Conservation (phyloP, 345 rosid genomes). For the Triadica sebifera region DNA sequence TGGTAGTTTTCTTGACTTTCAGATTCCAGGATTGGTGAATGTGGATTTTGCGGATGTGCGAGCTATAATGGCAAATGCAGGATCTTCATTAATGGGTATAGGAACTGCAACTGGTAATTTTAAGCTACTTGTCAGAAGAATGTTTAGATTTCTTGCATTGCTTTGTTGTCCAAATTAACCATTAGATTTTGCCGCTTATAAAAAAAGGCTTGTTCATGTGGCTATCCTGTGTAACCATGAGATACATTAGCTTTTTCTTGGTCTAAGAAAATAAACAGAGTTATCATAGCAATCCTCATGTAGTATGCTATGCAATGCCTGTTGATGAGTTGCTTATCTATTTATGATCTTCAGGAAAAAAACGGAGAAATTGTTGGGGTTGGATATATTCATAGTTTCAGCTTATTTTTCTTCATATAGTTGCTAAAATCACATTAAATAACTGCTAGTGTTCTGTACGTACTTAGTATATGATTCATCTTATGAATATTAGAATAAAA, state of each 20-base stretch:
- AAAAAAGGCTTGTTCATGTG: neutral
- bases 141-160: neutral
- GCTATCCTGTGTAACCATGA: neutral
- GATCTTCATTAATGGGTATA: conserved; percentile 96
- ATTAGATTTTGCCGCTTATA: neutral
- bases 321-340: too few species aligned
- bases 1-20: conserved; percentile 6
- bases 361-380: too few species aligned
- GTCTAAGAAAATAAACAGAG: neutral
- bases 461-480: neutral
- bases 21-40: conserved; percentile 72
- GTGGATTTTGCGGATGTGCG: conserved; percentile 99
- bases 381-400: too few species aligned
- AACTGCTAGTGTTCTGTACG: neutral
- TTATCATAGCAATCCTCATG: too few species aligned
- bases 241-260: neutral
- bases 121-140: conserved; percentile 13
- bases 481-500: neutral
- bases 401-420: neutral
- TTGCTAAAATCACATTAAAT: neutral
- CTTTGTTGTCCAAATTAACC: neutral
- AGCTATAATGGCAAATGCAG: conserved; percentile 96
- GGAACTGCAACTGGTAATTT: conserved; percentile 91
- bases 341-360: too few species aligned
- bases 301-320: too few species aligned